Evolutionary conservation across 768 basidiomycete genomes (phyloP).

Genomic region (Panaeolus papilionaceus): DNA sequence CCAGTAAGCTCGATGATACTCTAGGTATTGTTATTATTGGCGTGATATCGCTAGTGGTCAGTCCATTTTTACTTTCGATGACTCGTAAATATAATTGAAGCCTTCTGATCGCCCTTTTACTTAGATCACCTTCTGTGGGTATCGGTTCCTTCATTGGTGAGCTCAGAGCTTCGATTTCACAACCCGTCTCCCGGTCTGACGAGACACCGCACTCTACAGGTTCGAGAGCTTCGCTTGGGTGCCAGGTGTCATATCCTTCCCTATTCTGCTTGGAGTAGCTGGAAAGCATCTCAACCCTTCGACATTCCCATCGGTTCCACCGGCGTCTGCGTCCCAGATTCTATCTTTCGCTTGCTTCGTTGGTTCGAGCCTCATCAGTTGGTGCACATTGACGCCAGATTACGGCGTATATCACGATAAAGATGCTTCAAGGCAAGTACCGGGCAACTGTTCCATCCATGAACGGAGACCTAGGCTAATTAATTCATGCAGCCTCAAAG

Average conservation of each 20-base stretch:
- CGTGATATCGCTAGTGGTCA: conserved; percentile 43
- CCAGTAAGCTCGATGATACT: conserved; percentile 42
- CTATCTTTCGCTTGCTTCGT: conserved; percentile 45
- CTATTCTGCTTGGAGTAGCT: conserved; percentile 68
- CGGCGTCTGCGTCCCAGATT: conserved; percentile 35
- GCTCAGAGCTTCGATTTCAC: background rate
- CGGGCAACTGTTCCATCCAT: background rate
- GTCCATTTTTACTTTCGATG: conserved; percentile 18
- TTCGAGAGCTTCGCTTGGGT: conserved; percentile 72
- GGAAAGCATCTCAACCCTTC: conserved; percentile 59
- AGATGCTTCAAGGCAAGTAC: conserved; percentile 37
- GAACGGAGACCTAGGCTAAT: conserved; percentile 1
- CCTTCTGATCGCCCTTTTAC: background rate
- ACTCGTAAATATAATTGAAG: background rate
- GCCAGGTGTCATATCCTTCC: conserved; percentile 65
- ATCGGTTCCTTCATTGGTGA: conserved; percentile 66
- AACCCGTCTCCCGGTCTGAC: background rate
- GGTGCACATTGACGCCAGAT: conserved; percentile 51
- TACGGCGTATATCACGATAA: conserved; percentile 50
- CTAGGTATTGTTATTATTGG: conserved; percentile 48
- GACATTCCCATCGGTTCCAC: conserved; percentile 35
- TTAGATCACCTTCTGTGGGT: conserved; percentile 67
- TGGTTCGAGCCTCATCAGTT: conserved; percentile 45
- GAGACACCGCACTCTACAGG: conserved; percentile 26
- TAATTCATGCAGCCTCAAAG: conserved; percentile 45